phyloP scores from a whole-genome alignment of 1,284 basidiomycete genomes.

The Irpex sp. region DNA sequence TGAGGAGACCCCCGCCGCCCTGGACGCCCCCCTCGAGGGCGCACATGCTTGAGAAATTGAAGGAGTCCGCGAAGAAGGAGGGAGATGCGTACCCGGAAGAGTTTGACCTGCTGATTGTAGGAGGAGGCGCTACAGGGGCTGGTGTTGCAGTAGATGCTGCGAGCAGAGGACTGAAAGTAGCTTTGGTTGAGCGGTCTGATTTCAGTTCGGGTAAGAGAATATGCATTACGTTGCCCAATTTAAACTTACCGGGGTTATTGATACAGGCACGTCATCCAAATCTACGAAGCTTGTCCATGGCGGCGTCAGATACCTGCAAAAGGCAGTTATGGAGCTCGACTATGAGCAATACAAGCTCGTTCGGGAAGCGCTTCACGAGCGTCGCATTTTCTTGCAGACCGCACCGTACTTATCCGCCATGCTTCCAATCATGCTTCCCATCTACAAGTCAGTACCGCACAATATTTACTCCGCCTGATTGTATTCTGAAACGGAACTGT shows the following conservation, averaged over 20 bases:
- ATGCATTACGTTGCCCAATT: neutral
- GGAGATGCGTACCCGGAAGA: slow-evolving; percentile 36
- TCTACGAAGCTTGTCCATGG: slow-evolving; percentile 98
- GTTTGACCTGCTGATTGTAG: slow-evolving; percentile 84
- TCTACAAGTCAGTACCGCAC: slow-evolving; percentile 67
- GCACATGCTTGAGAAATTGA: slow-evolving; percentile 60
- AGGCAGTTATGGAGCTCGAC: slow-evolving; percentile 94
- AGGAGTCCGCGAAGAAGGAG: slow-evolving; percentile 33
- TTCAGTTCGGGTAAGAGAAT: slow-evolving; percentile 73
- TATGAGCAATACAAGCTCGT: slow-evolving; percentile 98
- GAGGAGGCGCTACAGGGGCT: slow-evolving; percentile 94
- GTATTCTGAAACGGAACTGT: neutral
- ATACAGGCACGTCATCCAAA: slow-evolving; percentile 90
- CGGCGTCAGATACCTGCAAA: slow-evolving; percentile 95
- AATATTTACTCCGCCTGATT: no score
- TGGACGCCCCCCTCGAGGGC: slow-evolving; percentile 73
- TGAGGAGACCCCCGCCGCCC: slow-evolving; percentile 62
- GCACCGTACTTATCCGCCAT: slow-evolving; percentile 92
- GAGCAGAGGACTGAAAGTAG: slow-evolving; percentile 88
- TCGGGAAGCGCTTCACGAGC: slow-evolving; percentile 89
- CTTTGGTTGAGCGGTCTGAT: slow-evolving; percentile 91
- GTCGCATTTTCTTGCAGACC: slow-evolving; percentile 91
- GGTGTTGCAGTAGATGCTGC: slow-evolving; percentile 95
- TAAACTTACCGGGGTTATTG: neutral
- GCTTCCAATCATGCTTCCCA: slow-evolving; percentile 93